Conservation (phyloP, 805 yeast genomes). For the Teunomyces aglyptinius region DNA sequence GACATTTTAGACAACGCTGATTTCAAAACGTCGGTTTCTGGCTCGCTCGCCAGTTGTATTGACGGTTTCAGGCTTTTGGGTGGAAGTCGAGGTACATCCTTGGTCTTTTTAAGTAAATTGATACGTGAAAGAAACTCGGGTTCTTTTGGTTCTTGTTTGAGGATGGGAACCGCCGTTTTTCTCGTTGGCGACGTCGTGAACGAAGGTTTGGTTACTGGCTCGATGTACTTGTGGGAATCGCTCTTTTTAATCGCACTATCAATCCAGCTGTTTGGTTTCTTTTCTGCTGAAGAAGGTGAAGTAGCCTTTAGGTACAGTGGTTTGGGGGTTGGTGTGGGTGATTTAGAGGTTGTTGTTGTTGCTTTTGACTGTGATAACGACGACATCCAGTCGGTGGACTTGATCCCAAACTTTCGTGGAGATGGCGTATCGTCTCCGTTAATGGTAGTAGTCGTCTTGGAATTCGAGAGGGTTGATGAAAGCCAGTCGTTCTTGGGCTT, state of each 20-base stretch:
- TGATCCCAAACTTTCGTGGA: not conserved
- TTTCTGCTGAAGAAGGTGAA: not conserved
- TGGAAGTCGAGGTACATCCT: not conserved
- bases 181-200: constrained; percentile 9
- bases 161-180: constrained; percentile 9
- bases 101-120: constrained; percentile 8
- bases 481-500: constrained; percentile 13
- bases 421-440: not conserved
- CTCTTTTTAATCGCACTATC: constrained; percentile 15
- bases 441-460: constrained; percentile 7
- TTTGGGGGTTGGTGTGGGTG: constrained; percentile 1
- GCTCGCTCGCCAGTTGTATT: constrained; percentile 9
- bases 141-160: constrained; percentile 6
- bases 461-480: constrained; percentile 12
- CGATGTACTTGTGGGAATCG: constrained; percentile 12
- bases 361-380: constrained; percentile 12
- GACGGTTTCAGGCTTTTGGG: constrained; percentile 19
- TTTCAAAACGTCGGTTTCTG: constrained; percentile 17
- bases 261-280: constrained; percentile 13
- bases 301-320: not conserved
- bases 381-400: constrained; percentile 13
- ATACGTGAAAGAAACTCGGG: constrained; percentile 14
- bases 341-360: not conserved
- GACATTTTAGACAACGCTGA: constrained; percentile 15
- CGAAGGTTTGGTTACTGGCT: constrained; percentile 12